Percentiles rank a stretch among this genome's conserved stretches.
Evolutionary conservation across 1,284 basidiomycete genomes (phyloP).

Genomic region (Farysia itapuensis): DNA sequence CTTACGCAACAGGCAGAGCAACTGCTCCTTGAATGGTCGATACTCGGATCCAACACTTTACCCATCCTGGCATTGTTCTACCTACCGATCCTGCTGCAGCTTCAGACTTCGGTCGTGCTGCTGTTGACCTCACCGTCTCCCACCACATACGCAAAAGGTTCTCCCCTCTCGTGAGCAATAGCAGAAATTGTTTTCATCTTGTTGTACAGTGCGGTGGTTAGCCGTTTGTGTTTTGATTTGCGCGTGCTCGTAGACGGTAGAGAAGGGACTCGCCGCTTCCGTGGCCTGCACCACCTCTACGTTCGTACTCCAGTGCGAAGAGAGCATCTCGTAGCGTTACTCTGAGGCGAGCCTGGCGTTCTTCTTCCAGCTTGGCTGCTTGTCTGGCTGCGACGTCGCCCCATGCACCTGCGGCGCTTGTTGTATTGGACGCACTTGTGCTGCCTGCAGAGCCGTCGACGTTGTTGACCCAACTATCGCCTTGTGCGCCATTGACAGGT

Average conservation of each 20-base stretch:
- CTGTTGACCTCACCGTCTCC: no score
- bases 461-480: slow-evolving; percentile 8
- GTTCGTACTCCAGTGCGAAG: slow-evolving; percentile 50
- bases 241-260: slow-evolving; percentile 21
- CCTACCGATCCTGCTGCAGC: slow-evolving; percentile 22
- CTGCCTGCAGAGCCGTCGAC: not conserved
- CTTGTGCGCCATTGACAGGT: slow-evolving; percentile 15
- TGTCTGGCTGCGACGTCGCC: slow-evolving; percentile 53
- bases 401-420: slow-evolving; percentile 30
- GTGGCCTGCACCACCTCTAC: slow-evolving; percentile 19
- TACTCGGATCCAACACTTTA: not conserved
- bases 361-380: slow-evolving; percentile 50
- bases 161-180: no score
- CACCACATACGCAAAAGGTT: no score
- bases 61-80: slow-evolving; percentile 20
- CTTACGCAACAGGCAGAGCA: not conserved
- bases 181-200: no score
- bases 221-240: no score
- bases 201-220: no score
- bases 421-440: not conserved
- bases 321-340: slow-evolving; percentile 54
- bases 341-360: slow-evolving; percentile 40
- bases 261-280: slow-evolving; percentile 31
- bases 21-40: not conserved
- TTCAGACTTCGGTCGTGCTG: no score